Conservation (phyloP, 164 flowering plant genomes). For the Vitis vinifera region DNA sequence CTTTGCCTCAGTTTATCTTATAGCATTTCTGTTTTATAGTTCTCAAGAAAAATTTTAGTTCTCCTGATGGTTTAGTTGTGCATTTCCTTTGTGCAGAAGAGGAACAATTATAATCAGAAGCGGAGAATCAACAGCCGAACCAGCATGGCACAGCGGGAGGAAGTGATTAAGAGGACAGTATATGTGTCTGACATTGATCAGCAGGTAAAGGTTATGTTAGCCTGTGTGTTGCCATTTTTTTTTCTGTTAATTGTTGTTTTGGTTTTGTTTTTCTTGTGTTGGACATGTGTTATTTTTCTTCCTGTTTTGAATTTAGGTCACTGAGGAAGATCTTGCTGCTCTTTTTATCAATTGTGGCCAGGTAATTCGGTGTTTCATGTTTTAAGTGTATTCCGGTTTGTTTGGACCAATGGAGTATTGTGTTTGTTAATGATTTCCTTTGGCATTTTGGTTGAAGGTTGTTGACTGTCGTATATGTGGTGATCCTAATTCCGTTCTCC, state of each 20-base stretch:
- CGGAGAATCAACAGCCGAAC: constrained; percentile 62
- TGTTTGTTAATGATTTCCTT: not conserved
- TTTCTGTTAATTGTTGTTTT: not conserved
- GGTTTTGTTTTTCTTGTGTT: not conserved
- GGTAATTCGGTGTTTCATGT: constrained; percentile 30
- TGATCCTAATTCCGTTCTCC: constrained; percentile 92
- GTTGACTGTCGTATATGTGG: constrained; percentile 99
- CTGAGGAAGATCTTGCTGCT: constrained; percentile 94
- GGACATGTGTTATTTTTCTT: not conserved
- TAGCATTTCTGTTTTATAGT: too few relatives aligned
- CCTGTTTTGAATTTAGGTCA: constrained; percentile 48
- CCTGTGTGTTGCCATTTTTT: not conserved
- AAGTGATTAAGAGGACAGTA: constrained; percentile 80
- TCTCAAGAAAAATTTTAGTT: not conserved
- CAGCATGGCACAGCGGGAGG: constrained; percentile 76
- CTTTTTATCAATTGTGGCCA: constrained; percentile 83
- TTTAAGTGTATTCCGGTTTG: not conserved
- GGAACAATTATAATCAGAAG: constrained; percentile 50
- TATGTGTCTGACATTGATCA: constrained; percentile 99
- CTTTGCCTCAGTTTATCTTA: too few relatives aligned
- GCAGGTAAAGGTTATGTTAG: constrained; percentile 45
- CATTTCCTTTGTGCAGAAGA: constrained; percentile 40
- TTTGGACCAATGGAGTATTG: not conserved
- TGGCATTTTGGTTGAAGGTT: constrained; percentile 49
- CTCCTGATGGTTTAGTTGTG: too few relatives aligned